phyloP scores from a whole-genome alignment of 1,139 yeast species.

The Hanseniaspora gamundiae region DNA sequence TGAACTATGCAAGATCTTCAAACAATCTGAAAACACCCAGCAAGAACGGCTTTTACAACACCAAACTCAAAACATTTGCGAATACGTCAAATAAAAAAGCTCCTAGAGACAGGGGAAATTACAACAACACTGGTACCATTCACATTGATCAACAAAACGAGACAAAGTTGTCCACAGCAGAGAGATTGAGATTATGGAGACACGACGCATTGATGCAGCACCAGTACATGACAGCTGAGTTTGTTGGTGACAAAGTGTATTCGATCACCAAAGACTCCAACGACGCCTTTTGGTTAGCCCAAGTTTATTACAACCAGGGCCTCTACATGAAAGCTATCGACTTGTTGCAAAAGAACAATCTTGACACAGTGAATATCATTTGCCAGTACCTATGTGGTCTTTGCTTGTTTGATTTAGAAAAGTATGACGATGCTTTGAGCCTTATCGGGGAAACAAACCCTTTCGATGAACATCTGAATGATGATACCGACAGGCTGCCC shows the following conservation, averaged over 20 bases:
- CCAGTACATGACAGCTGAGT: conserved; percentile 81
- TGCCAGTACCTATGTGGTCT: conserved; percentile 78
- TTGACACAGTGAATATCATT: conserved; percentile 41
- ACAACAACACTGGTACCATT: background rate
- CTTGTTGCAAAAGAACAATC: conserved; percentile 31
- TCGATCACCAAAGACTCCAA: conserved; percentile 67
- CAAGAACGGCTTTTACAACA: conserved; percentile 2
- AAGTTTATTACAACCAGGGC: conserved; percentile 62
- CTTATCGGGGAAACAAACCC: conserved; percentile 79
- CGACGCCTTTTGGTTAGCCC: conserved; percentile 96
- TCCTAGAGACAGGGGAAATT: background rate
- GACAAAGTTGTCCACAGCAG: conserved; percentile 33
- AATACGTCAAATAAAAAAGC: background rate
- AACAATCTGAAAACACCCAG: conserved; percentile 3
- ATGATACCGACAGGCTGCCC: background rate
- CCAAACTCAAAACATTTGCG: background rate
- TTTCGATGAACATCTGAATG: conserved; percentile 27
- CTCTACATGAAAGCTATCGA: conserved; percentile 72
- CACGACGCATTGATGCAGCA: conserved; percentile 92
- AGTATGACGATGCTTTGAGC: conserved; percentile 84
- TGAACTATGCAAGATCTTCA: conserved; percentile 5
- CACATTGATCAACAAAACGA: background rate
- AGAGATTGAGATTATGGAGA: conserved; percentile 79
- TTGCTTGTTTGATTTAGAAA: conserved; percentile 59
- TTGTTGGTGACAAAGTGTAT: conserved; percentile 81